Conservation (phyloP, 2,329 filamentous ascomycete genomes). For the Dendryphion nanum region DNA sequence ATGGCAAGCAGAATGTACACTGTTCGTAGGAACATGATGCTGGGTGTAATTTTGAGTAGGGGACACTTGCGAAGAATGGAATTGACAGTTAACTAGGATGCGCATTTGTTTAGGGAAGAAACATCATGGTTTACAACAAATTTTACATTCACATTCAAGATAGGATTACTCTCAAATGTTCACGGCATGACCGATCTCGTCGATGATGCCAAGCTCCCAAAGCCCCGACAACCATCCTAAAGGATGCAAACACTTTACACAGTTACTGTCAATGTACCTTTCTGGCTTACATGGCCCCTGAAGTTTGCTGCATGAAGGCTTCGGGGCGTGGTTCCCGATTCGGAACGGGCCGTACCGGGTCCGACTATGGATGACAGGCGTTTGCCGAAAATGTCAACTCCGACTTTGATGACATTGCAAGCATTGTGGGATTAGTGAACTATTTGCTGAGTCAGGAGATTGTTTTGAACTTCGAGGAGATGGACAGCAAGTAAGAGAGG, state of each 20-base stretch:
- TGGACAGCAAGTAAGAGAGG: too few relatives aligned
- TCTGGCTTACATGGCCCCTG: too few relatives aligned
- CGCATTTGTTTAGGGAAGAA: too few relatives aligned
- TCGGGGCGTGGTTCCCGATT: too few relatives aligned
- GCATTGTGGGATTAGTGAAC: neutral
- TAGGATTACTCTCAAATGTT: too few relatives aligned
- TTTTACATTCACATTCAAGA: too few relatives aligned
- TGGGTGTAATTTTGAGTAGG: neutral
- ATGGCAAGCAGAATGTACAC: neutral
- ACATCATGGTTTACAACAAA: too few relatives aligned
- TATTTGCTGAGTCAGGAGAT: neutral
- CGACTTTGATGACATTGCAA: neutral
- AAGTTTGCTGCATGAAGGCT: too few relatives aligned
- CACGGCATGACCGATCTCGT: neutral
- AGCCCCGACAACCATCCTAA: neutral
- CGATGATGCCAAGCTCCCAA: neutral
- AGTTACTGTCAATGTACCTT: too few relatives aligned
- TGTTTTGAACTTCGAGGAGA: too few relatives aligned
- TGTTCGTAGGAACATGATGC: slow-evolving; percentile 1
- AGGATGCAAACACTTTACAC: too few relatives aligned
- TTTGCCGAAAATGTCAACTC: neutral
- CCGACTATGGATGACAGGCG: neutral
- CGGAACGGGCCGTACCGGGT: slow-evolving; percentile 1
- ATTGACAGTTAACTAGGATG: too few relatives aligned
- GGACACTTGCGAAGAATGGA: neutral